Conservation (phyloP, 129 eudicot species). For the Arctium minus region DNA sequence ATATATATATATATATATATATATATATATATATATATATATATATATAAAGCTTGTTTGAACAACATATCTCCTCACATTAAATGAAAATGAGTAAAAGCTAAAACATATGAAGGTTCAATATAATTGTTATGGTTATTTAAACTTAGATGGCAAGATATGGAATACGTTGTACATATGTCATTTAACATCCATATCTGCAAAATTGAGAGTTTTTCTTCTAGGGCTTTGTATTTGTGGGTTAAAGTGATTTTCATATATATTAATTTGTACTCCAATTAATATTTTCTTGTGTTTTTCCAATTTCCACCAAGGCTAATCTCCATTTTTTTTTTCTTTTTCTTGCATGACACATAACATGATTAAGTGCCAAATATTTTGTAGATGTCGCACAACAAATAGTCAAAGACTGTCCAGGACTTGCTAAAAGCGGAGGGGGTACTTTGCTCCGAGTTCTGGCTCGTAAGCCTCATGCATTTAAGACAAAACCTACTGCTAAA, state of each 20-base stretch:
- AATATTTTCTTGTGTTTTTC: too few species aligned
- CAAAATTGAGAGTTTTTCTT: not conserved
- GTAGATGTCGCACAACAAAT: conserved; percentile 31
- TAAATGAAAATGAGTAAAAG: too few species aligned
- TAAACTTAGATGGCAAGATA: too few species aligned
- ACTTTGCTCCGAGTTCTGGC: conserved; percentile 24
- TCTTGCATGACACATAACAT: too few species aligned
- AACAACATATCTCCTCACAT: too few species aligned
- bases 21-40: too few species aligned
- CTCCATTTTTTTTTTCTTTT: not conserved
- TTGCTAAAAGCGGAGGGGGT: conserved; percentile 13
- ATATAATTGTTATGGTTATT: too few species aligned
- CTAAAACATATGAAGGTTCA: too few species aligned
- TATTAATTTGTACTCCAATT: not conserved
- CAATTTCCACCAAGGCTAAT: too few species aligned
- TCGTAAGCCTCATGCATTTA: conserved; percentile 23
- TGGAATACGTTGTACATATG: not conserved
- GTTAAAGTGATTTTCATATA: not conserved
- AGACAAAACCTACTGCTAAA: not conserved
- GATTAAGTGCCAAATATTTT: not conserved
- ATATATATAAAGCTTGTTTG: too few species aligned
- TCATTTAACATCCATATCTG: not conserved
- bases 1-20: too few species aligned
- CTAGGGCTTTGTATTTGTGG: not conserved
- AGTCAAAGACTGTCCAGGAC: conserved; percentile 8